phyloP scores from a whole-genome alignment of 2,329 filamentous ascomycete genomes.

The Leptographium radiaticola region DNA sequence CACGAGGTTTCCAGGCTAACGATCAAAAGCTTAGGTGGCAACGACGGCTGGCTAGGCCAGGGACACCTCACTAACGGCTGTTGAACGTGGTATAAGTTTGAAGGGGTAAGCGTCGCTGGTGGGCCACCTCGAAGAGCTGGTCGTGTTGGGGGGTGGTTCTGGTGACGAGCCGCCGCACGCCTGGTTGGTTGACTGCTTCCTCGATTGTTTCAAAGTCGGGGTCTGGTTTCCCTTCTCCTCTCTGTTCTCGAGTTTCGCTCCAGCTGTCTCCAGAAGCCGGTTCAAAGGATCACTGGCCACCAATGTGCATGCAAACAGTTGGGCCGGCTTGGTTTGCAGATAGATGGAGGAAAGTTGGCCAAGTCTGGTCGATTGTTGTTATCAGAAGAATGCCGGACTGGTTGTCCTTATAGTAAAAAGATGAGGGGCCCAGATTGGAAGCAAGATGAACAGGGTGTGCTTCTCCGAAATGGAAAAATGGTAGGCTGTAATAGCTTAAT shows the following conservation, averaged over 20 bases:
- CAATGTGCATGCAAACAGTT: background rate
- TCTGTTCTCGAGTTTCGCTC: background rate
- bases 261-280: background rate
- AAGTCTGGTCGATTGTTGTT: too few relatives aligned
- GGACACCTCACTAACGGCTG: slow-evolving; percentile 9
- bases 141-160: slow-evolving; percentile 1
- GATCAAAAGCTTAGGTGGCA: slow-evolving; percentile 9
- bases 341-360: too few relatives aligned
- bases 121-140: slow-evolving; percentile 4
- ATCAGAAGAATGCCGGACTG: too few relatives aligned
- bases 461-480: background rate
- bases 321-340: background rate
- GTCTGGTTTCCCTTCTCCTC: background rate
- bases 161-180: background rate
- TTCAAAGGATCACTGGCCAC: background rate
- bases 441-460: background rate
- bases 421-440: too few relatives aligned
- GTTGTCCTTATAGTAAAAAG: too few relatives aligned
- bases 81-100: slow-evolving; percentile 11
- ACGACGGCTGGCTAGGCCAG: slow-evolving; percentile 9
- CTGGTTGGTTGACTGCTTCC: background rate
- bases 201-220: slow-evolving; percentile 3
- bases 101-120: slow-evolving; percentile 10
- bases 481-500: too few relatives aligned
- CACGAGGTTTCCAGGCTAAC: slow-evolving; percentile 2